Conservation (phyloP, 768 basidiomycete genomes). For the Boletus sp. region DNA sequence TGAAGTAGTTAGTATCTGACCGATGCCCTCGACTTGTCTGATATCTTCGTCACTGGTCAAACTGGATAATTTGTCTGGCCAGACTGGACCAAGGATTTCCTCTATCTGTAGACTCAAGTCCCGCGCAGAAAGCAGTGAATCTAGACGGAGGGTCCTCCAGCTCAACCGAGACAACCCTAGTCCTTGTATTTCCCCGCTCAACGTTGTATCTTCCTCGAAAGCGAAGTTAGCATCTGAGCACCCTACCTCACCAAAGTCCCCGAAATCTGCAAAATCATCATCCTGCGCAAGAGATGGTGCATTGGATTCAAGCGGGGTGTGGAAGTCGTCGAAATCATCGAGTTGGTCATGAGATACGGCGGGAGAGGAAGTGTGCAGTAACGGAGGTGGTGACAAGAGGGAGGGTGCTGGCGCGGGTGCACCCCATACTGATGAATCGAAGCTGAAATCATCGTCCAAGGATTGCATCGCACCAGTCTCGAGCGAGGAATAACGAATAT, state of each 20-base stretch:
- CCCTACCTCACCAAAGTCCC: slow-evolving; percentile 75
- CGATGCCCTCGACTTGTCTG: slow-evolving; percentile 76
- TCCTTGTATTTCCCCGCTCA: slow-evolving; percentile 13
- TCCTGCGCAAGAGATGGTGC: slow-evolving; percentile 43
- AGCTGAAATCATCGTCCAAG: slow-evolving; percentile 73
- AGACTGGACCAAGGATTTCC: slow-evolving; percentile 64
- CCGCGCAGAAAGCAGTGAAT: slow-evolving; percentile 59
- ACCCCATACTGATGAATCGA: slow-evolving; percentile 76
- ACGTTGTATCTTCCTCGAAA: slow-evolving; percentile 30
- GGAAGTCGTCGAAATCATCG: slow-evolving; percentile 54
- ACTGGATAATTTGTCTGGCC: slow-evolving; percentile 51
- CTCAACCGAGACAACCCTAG: slow-evolving; percentile 42
- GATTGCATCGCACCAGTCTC: slow-evolving; percentile 15
- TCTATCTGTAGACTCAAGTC: slow-evolving; percentile 64
- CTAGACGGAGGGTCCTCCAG: slow-evolving; percentile 64
- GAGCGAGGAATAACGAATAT: not conserved
- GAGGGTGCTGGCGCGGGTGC: slow-evolving; percentile 37
- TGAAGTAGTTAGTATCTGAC: slow-evolving; percentile 72
- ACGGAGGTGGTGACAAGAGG: slow-evolving; percentile 28
- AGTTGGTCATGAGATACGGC: slow-evolving; percentile 35
- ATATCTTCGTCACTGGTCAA: slow-evolving; percentile 69
- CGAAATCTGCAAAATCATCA: slow-evolving; percentile 87
- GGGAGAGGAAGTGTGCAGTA: slow-evolving; percentile 28
- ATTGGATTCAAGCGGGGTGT: slow-evolving; percentile 47
- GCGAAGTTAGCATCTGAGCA: slow-evolving; percentile 39